These are phyloP conservation scores for Caryopteris hybrid DNA, from an alignment of 305 asterid genomes.

Conservation along the genomic window DNA sequence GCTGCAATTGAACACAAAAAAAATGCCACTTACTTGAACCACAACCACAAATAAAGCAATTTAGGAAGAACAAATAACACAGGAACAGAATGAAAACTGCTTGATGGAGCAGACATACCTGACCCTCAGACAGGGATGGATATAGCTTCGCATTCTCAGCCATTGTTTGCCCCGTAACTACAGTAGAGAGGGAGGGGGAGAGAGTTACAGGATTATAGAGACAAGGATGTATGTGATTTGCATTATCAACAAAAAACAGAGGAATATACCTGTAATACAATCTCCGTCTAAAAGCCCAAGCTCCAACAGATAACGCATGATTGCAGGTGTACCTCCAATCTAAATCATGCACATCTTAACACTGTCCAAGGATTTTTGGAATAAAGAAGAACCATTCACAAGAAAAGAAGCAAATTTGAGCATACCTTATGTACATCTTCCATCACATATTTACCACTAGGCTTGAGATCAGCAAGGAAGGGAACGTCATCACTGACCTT, in stretches of 20 bases:
- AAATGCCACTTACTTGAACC: constrained; percentile 2
- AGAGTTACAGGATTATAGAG: background rate
- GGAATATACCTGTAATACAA: constrained; percentile 69
- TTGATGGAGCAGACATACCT: constrained; percentile 42
- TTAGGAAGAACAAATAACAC: constrained; percentile 2
- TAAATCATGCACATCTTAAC: constrained; percentile 19
- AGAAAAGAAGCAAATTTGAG: background rate
- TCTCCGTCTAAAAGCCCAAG: constrained; percentile 77
- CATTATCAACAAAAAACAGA: constrained; percentile 2
- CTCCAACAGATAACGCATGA: constrained; percentile 74
- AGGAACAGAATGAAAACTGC: constrained; percentile 2
- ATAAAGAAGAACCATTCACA: background rate
- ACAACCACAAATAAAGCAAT: constrained; percentile 8
- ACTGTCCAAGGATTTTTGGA: background rate
- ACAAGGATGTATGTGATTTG: background rate
- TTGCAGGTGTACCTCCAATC: constrained; percentile 98
- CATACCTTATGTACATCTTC: constrained; percentile 94
- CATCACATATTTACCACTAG: constrained; percentile 98
- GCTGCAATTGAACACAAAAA: constrained; percentile 44
- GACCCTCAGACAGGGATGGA: constrained; percentile 75
- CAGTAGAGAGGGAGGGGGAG: background rate
- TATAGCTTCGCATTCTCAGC: constrained; percentile 87
- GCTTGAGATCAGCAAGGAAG: constrained; percentile 96
- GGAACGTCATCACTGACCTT: constrained; percentile 91
- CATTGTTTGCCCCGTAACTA: constrained; percentile 89